A percentile compares a stretch with the other conserved stretches of the same genome.
Evolutionary conservation across 129 eudicot species (phyloP).

Genomic region (Pulicaria dysenterica): DNA sequence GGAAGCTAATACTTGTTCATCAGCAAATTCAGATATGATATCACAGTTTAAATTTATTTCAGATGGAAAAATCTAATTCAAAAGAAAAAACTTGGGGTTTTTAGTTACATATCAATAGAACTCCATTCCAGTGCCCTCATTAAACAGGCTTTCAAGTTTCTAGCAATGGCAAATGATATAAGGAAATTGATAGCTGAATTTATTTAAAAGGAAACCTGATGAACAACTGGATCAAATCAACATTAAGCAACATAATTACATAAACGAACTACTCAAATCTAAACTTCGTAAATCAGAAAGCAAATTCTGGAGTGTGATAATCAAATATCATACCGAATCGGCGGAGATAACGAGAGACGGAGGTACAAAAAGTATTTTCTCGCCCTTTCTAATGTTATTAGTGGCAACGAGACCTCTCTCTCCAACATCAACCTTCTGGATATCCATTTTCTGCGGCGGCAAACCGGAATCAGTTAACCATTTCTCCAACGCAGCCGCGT

Average conservation of each 20-base stretch:
- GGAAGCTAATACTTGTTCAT: neutral
- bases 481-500: conserved; percentile 71
- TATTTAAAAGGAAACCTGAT: too few species aligned
- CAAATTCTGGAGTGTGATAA: neutral
- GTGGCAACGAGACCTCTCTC: conserved; percentile 91
- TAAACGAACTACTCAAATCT: neutral
- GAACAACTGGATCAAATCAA: neutral
- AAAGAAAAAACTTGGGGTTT: neutral
- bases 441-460: conserved; percentile 86
- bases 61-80: too few species aligned
- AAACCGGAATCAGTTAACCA: conserved; percentile 76
- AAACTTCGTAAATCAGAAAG: neutral
- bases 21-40: conserved; percentile 18
- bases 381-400: conserved; percentile 79
- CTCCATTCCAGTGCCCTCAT: conserved; percentile 5
- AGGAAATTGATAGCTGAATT: too few species aligned
- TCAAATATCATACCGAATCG: conserved; percentile 56
- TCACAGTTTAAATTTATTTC: neutral
- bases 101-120: conserved; percentile 6
- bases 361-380: conserved; percentile 91
- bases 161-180: too few species aligned
- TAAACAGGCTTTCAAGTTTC: conserved; percentile 3
- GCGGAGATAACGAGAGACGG: conserved; percentile 84
- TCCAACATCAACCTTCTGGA: conserved; percentile 77
- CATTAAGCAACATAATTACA: neutral